Evolutionary conservation across 495 filamentous ascomycete genomes (phyloP), one percentile per base, ranked within the genome.

Genomic region (Penicillium ochrochloron): DNA sequence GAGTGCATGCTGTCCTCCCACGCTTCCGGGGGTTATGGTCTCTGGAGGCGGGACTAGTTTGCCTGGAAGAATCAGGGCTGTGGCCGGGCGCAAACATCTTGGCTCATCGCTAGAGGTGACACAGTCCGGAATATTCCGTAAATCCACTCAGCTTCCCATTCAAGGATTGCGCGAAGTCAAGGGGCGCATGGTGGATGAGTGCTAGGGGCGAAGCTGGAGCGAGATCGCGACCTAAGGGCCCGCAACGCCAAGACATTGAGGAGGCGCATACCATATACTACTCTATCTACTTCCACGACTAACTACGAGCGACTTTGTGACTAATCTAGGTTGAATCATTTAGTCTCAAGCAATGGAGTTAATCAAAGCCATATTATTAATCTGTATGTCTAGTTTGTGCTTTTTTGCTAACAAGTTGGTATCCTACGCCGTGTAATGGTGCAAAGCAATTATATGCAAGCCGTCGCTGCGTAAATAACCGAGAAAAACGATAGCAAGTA

Each of bases 1-100:
- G 76, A 57, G 82, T 80, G 62, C 83, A 85, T 12, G 80, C 80
- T 10, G 81, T 85, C 53, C 83, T 73, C 8, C 78, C 80, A 34
- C 83, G 77, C 71, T 85, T 85, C 27, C 81, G 77, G 21, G 83
- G 80, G 50, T 82, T 82, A 57, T 78, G 66, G 44, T 78, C 76
- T 57, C 65, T 69, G 3, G 71, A 73, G 21, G 55, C 54, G 10
- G 70, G 66, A 62, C 66, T 73, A 10, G 66, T 59, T 55, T 71
- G 66, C 46, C 71, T 61, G 23, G 69, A 71, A 19, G 64, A 67
- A n/a, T 41, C 61, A 0, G 64, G 62, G 21, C 62, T 71, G 23
- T 67, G 57, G 23, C 51, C 60, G 17, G 46, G 37, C 5, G 60
- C 44, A 57, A 71, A 69, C 71, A 73, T 68, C 17, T 68, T 41